phyloP scores from a whole-genome alignment of 1,284 basidiomycete genomes.

The Gymnopus androsaceus region DNA sequence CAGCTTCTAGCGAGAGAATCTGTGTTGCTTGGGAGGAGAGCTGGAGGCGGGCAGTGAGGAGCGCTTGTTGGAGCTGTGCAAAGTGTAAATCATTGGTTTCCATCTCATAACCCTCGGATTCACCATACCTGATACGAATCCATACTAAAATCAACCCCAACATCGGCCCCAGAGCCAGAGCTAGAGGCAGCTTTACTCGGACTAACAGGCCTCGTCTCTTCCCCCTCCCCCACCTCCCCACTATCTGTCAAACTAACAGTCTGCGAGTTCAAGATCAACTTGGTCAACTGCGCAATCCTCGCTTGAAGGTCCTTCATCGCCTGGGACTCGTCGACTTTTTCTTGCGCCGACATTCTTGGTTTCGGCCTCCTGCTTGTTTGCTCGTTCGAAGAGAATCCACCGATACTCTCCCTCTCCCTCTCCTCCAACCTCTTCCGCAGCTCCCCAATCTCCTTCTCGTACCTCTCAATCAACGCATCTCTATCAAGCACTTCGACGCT shows the following conservation, averaged over 20 bases:
- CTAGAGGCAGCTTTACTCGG: too few relatives aligned
- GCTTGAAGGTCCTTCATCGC: constrained; percentile 81
- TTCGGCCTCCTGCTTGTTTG: constrained; percentile 37
- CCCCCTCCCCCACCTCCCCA: constrained; percentile 38
- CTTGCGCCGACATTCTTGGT: constrained; percentile 66
- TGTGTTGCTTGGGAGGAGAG: constrained; percentile 78
- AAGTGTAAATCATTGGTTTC: too few relatives aligned
- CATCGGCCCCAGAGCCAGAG: too few relatives aligned
- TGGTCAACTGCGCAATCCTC: constrained; percentile 83
- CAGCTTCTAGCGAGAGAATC: constrained; percentile 78
- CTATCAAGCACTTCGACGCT: constrained; percentile 94
- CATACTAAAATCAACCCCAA: constrained; percentile 85
- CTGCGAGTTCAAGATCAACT: constrained; percentile 84
- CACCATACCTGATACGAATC: constrained; percentile 70
- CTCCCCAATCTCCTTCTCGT: constrained; percentile 88
- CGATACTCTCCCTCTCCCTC: constrained; percentile 45
- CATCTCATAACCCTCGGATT: background rate
- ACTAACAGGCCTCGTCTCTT: constrained; percentile 73
- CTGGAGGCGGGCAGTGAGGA: constrained; percentile 72
- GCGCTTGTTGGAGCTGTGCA: constrained; percentile 80
- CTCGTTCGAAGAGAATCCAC: constrained; percentile 5
- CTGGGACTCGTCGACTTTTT: constrained; percentile 78
- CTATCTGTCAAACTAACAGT: constrained; percentile 77
- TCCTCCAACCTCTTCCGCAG: constrained; percentile 71
- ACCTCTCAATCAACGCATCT: constrained; percentile 88